These are phyloP conservation scores for Thraustochytrium sp. DNA, from an alignment of 352 stramenopile species.

Conservation along the genomic window DNA sequence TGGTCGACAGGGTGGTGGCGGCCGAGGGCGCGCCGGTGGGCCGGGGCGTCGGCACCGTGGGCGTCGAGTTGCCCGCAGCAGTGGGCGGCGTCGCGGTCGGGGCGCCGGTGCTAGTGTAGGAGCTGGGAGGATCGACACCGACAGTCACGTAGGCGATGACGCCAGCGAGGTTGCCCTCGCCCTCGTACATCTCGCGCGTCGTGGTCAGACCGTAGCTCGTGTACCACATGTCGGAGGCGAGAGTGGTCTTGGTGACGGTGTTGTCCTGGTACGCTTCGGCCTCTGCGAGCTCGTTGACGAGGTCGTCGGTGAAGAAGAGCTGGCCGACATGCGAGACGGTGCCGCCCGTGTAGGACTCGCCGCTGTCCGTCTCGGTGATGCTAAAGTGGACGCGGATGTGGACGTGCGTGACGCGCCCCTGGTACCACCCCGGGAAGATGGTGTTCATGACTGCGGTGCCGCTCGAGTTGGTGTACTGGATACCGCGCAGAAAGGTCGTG, in stretches of 20 bases:
- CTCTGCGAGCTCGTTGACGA: neutral
- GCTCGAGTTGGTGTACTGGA: constrained; percentile 1
- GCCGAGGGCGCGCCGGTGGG: too few species aligned
- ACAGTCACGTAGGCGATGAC: neutral
- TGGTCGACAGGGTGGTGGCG: too few species aligned
- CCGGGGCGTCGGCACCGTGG: too few species aligned
- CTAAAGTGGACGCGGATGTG: constrained; percentile 8
- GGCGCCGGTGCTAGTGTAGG: neutral
- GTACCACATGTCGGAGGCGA: neutral
- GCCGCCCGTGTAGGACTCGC: constrained; percentile 4
- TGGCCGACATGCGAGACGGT: constrained; percentile 23
- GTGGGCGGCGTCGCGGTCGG: neutral
- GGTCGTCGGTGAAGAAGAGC: constrained; percentile 4
- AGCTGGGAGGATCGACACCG: neutral
- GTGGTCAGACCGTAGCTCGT: neutral
- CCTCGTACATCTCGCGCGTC: neutral
- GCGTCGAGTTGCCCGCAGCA: too few species aligned
- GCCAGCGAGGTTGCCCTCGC: neutral
- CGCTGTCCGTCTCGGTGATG: neutral
- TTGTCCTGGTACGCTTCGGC: neutral
- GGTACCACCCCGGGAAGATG: constrained; percentile 34
- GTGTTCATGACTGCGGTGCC: neutral
- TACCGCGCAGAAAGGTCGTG: neutral
- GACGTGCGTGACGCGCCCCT: constrained; percentile 3
- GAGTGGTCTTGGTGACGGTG: neutral